phyloP scores from a whole-genome alignment of 352 stramenopile species.

The Phytophthora citricola region DNA sequence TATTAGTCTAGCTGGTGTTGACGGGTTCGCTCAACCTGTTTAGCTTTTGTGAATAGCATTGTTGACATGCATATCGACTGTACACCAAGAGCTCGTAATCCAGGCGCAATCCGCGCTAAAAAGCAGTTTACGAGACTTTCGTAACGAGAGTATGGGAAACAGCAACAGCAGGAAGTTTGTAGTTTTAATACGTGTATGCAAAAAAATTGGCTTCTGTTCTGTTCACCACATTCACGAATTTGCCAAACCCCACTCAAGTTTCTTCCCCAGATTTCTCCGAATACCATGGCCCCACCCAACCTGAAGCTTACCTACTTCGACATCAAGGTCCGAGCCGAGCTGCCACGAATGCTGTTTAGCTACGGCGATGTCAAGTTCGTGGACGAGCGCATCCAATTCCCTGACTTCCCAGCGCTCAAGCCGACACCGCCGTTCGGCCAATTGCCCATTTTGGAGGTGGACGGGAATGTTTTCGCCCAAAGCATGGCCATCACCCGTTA shows the following conservation, averaged over 20 bases:
- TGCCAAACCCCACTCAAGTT: background rate
- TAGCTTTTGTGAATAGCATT: too few species aligned
- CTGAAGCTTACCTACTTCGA: constrained; percentile 78
- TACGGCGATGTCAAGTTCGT: constrained; percentile 48
- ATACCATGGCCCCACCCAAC: constrained; percentile 26
- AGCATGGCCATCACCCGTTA: constrained; percentile 53
- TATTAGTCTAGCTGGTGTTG: too few species aligned
- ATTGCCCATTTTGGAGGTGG: constrained; percentile 45
- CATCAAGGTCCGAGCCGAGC: constrained; percentile 49
- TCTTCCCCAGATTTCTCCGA: background rate
- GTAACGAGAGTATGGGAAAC: too few species aligned
- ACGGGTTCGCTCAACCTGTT: too few species aligned
- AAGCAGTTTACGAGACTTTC: too few species aligned
- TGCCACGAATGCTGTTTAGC: constrained; percentile 50
- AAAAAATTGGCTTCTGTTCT: too few species aligned
- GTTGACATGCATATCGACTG: too few species aligned
- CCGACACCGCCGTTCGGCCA: constrained; percentile 47
- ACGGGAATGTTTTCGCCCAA: constrained; percentile 41
- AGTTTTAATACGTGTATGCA: too few species aligned
- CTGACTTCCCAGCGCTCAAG: constrained; percentile 45
- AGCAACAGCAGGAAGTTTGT: too few species aligned
- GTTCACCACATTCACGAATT: constrained; percentile 25
- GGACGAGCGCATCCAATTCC: constrained; percentile 32
- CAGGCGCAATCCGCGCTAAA: too few species aligned
- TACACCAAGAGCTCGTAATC: too few species aligned